These are phyloP conservation scores for Hyphopichia fennica DNA, from an alignment of 1,139 yeast genomes.

Conservation along the genomic window DNA sequence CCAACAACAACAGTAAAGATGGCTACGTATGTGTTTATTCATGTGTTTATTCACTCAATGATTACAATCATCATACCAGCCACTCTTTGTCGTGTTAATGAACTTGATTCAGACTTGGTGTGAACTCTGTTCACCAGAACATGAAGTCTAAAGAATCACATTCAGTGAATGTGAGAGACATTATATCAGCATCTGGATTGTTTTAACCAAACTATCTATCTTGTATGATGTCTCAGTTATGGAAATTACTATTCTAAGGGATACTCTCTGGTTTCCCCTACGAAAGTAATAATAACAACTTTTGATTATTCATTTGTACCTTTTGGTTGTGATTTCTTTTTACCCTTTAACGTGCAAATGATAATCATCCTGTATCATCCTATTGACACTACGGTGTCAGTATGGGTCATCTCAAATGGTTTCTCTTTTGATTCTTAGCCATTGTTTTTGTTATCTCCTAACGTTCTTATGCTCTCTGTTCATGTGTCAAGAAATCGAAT, in stretches of 20 bases:
- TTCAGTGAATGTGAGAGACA: background rate
- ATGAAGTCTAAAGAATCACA: background rate
- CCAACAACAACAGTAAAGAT: slow-evolving; percentile 8
- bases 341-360: no score
- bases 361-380: no score
- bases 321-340: no score
- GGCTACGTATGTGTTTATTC: slow-evolving; percentile 20
- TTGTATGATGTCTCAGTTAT: slow-evolving; percentile 5
- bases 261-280: background rate
- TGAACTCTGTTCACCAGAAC: background rate
- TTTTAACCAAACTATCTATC: background rate
- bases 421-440: no score
- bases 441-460: background rate
- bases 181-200: slow-evolving; percentile 3
- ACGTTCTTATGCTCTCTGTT: background rate
- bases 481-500: no score
- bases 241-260: slow-evolving; percentile 5
- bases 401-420: no score
- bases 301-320: background rate
- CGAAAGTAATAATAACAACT: slow-evolving; percentile 6
- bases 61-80: background rate
- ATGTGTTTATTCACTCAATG: background rate
- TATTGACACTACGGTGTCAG: no score
- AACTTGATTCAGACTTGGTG: background rate
- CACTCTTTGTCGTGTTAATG: background rate